Conservation (phyloP, 768 basidiomycete genomes). For the Leccinum aurantiacum region DNA sequence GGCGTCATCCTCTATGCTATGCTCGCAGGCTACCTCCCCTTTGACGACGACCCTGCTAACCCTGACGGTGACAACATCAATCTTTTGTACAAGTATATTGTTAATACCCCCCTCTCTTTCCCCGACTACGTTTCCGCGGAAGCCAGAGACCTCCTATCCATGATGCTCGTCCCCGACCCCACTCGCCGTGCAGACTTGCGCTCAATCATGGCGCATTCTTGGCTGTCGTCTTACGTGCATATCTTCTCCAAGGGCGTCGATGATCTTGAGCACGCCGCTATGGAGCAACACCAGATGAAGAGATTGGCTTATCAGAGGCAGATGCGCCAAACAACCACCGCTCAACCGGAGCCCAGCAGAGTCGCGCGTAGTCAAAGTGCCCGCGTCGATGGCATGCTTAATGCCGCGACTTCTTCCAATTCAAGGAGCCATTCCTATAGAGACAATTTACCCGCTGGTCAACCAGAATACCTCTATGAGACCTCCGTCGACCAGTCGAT, state of each 20-base stretch:
- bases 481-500: conserved; percentile 62
- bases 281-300: conserved; percentile 85
- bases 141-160: conserved; percentile 78
- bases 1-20: conserved; percentile 96
- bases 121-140: conserved; percentile 90
- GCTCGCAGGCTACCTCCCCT: conserved; percentile 97
- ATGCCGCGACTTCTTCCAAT: conserved; percentile 30
- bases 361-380: conserved; percentile 55
- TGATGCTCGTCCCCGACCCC: conserved; percentile 96
- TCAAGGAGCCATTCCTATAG: conserved; percentile 47
- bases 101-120: conserved; percentile 94
- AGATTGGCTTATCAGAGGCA: conserved; percentile 77
- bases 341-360: conserved; percentile 28
- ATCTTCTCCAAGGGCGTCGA: conserved; percentile 69
- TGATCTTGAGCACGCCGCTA: conserved; percentile 76
- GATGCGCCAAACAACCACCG: conserved; percentile 58
- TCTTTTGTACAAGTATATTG: conserved; percentile 96
- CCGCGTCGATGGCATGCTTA: conserved; percentile 47
- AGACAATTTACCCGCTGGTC: conserved; percentile 43
- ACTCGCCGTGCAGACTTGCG: conserved; percentile 71
- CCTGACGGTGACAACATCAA: conserved; percentile 99
- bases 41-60: conserved; percentile 98
- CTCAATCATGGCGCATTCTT: conserved; percentile 83
- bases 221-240: conserved; percentile 57
- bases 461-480: conserved; percentile 75